A percentile compares a stretch with the other conserved stretches of the same genome.
phyloP scores from a whole-genome alignment of 805 yeast genomes.

The Cyberlindnera maritima region DNA sequence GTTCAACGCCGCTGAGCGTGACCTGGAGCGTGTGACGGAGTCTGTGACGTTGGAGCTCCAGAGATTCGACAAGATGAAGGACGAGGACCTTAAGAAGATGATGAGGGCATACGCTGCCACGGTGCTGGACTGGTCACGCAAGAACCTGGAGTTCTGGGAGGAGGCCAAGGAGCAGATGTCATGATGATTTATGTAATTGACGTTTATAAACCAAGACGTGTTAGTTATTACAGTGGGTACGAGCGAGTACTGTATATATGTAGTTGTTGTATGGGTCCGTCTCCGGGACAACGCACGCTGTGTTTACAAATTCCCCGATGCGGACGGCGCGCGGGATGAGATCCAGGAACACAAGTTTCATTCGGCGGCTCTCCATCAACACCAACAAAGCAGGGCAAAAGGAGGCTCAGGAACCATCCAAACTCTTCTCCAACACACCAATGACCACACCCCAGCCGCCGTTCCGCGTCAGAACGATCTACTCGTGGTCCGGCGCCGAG shows the following conservation, averaged over 20 bases:
- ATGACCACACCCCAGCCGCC: conserved; percentile 45
- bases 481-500: conserved; percentile 93
- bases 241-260: no score
- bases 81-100: conserved; percentile 50
- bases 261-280: not conserved
- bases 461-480: conserved; percentile 74
- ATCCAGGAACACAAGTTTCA: not conserved
- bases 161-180: conserved; percentile 40
- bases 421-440: not conserved
- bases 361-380: not conserved
- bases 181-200: not conserved
- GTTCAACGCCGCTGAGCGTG: conserved; percentile 49
- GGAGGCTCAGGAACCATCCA: no score
- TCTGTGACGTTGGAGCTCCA: conserved; percentile 39
- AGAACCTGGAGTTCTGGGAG: conserved; percentile 66
- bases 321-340: conserved; percentile 10
- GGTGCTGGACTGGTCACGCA: conserved; percentile 63
- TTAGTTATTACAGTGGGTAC: no score
- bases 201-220: not conserved
- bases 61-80: conserved; percentile 47
- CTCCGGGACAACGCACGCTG: not conserved
- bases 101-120: conserved; percentile 52
- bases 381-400: not conserved
- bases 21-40: conserved; percentile 46
- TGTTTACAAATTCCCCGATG: conserved; percentile 24